A percentile compares a stretch with the other conserved stretches of the same genome.
Evolutionary conservation across 2,329 filamentous ascomycete genomes (phyloP).

Genomic region (Ophiocordyceps robertsii): DNA sequence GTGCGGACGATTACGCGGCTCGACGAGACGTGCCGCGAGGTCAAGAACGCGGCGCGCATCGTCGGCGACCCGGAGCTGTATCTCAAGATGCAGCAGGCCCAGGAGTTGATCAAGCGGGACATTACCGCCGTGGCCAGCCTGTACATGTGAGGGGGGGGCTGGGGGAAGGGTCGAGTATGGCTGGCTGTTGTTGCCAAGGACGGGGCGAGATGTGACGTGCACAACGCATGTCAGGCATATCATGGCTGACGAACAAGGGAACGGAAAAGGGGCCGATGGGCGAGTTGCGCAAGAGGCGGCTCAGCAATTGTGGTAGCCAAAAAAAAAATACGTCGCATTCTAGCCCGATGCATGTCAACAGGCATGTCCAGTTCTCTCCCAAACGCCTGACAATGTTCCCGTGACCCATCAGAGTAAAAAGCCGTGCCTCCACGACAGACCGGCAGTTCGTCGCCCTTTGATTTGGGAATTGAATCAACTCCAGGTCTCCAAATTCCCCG

Average conservation of each 20-base stretch:
- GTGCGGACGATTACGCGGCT: slow-evolving; percentile 86
- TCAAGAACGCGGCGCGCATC: slow-evolving; percentile 91
- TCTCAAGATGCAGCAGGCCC: slow-evolving; percentile 91
- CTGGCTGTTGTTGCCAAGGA: no score
- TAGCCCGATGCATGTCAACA: no score
- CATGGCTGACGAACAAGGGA: no score
- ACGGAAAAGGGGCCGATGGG: no score
- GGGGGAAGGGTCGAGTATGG: no score
- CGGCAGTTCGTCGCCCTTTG: no score
- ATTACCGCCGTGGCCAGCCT: slow-evolving; percentile 81
- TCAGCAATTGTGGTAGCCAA: no score
- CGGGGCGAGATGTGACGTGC: no score
- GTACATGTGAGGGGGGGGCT: slow-evolving; percentile 50
- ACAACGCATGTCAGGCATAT: no score
- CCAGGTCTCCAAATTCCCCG: no score
- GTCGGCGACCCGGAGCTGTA: slow-evolving; percentile 90
- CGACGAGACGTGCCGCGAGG: slow-evolving; percentile 92
- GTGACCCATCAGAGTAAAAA: background rate
- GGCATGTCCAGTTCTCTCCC: background rate
- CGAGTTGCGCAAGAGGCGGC: no score
- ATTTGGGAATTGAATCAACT: no score
- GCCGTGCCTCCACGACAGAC: background rate
- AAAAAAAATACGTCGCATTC: background rate
- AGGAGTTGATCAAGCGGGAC: slow-evolving; percentile 95
- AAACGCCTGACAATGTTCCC: background rate